These are phyloP conservation scores for Fusarium sp. DNA, from an alignment of 2,329 filamentous ascomycete species.

Conservation along the genomic window DNA sequence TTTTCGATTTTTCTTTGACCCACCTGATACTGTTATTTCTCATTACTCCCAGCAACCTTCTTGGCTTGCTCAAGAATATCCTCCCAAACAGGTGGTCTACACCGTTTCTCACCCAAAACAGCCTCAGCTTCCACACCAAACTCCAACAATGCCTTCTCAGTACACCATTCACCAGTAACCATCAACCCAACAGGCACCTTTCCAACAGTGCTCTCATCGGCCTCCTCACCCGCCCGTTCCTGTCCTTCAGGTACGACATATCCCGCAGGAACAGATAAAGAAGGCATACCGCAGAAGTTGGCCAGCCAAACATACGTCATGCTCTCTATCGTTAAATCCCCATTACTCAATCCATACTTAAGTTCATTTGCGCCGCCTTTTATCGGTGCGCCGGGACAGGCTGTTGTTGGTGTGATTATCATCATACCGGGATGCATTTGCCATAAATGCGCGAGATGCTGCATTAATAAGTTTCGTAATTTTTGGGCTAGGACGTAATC, in stretches of 20 bases:
- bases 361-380: conserved; percentile 51
- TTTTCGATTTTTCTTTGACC: too few relatives aligned
- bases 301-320: conserved; percentile 65
- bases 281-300: conserved; percentile 62
- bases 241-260: conserved; percentile 55
- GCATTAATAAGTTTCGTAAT: conserved; percentile 75
- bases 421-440: conserved; percentile 73
- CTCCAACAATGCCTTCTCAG: conserved; percentile 60
- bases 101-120: conserved; percentile 42
- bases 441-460: conserved; percentile 76
- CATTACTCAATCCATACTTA: conserved; percentile 58
- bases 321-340: conserved; percentile 58
- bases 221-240: conserved; percentile 48
- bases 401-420: conserved; percentile 76
- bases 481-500: conserved; percentile 78
- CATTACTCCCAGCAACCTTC: background rate
- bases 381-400: conserved; percentile 60
- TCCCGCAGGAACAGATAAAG: conserved; percentile 58
- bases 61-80: conserved; percentile 23
- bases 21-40: background rate
- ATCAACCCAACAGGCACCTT: conserved; percentile 66
- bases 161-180: conserved; percentile 67
- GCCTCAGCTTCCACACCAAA: conserved; percentile 62
- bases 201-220: conserved; percentile 50
- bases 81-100: conserved; percentile 33